Evolutionary conservation across 2,329 filamentous ascomycete genomes (phyloP).

Genomic region (Harringtonia lauricola): DNA sequence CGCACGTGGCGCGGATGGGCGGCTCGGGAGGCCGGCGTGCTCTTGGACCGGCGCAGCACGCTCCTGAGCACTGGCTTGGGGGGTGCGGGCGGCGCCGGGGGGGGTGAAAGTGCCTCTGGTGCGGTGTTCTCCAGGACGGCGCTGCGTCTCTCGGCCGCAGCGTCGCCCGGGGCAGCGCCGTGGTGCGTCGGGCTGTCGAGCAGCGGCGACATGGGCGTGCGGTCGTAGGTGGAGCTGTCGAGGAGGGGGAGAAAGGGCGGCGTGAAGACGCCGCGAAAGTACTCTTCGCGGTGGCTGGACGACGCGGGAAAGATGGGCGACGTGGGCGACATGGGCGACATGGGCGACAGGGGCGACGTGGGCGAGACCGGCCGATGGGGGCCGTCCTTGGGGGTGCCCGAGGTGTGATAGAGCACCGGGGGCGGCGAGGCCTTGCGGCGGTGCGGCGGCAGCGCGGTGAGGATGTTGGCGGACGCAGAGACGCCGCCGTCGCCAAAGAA

Average conservation of each 20-base stretch:
- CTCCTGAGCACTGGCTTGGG: slow-evolving; percentile 30
- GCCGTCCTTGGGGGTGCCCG: slow-evolving; percentile 23
- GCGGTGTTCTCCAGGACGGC: too few relatives aligned
- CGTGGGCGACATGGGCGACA: background rate
- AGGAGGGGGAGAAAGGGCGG: slow-evolving; percentile 52
- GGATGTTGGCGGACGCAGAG: background rate
- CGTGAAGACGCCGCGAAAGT: slow-evolving; percentile 52
- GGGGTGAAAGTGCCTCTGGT: slow-evolving; percentile 6
- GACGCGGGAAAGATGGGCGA: background rate
- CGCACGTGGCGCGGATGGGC: slow-evolving; percentile 44
- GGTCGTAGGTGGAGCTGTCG: slow-evolving; percentile 21
- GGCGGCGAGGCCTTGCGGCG: slow-evolving; percentile 21
- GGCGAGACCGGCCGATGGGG: slow-evolving; percentile 12
- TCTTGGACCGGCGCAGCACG: slow-evolving; percentile 45
- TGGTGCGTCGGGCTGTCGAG: slow-evolving; percentile 22
- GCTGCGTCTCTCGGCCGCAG: too few relatives aligned
- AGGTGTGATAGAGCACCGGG: slow-evolving; percentile 27
- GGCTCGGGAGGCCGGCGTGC: slow-evolving; percentile 16
- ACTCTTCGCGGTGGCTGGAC: slow-evolving; percentile 34
- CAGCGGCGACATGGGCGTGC: slow-evolving; percentile 2
- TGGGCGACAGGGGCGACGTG: background rate
- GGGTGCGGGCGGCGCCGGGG: slow-evolving; percentile 9
- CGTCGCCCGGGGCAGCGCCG: background rate
- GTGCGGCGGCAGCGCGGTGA: slow-evolving; percentile 4
- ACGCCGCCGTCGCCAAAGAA: slow-evolving; percentile 18